A percentile compares a stretch with the other conserved stretches of the same genome.
These are phyloP conservation scores for Orbilia brochopaga DNA, from an alignment of 2,329 filamentous ascomycete species.

Conservation along the genomic window DNA sequence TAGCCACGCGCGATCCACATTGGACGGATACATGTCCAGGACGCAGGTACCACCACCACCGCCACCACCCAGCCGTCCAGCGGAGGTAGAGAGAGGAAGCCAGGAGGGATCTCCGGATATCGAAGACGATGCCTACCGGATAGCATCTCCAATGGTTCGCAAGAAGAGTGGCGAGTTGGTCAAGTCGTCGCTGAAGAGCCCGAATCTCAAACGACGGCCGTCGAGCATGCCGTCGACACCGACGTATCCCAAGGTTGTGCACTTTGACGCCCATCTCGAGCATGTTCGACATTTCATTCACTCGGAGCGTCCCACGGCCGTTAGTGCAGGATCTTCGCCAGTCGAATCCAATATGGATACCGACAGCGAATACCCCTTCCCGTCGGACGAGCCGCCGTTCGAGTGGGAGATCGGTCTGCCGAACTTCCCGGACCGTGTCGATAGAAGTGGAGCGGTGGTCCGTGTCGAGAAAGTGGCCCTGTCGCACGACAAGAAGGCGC, in stretches of 20 bases:
- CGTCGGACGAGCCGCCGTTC: slow-evolving; percentile 65
- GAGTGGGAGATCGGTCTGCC: slow-evolving; percentile 87
- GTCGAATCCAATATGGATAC: slow-evolving; percentile 80
- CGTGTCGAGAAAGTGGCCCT: slow-evolving; percentile 85
- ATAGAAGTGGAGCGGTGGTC: slow-evolving; percentile 59
- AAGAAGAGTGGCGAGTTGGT: slow-evolving; percentile 99
- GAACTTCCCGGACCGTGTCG: slow-evolving; percentile 73
- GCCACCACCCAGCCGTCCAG: no score
- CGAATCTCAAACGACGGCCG: slow-evolving; percentile 72
- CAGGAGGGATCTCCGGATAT: slow-evolving; percentile 58
- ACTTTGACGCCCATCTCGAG: slow-evolving; percentile 95
- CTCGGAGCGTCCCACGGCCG: slow-evolving; percentile 90
- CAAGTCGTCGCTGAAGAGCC: slow-evolving; percentile 82
- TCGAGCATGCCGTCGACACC: slow-evolving; percentile 98
- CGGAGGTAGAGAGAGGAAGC: slow-evolving; percentile 18
- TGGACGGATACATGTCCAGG: slow-evolving; percentile 63
- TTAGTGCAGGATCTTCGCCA: slow-evolving; percentile 91
- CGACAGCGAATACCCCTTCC: slow-evolving; percentile 88
- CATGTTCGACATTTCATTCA: slow-evolving; percentile 95
- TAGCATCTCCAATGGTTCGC: slow-evolving; percentile 88
- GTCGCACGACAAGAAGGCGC: slow-evolving; percentile 81
- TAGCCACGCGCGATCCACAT: slow-evolving; percentile 62
- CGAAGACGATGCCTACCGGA: slow-evolving; percentile 65
- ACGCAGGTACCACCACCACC: slow-evolving; percentile 58
- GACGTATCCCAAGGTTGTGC: slow-evolving; percentile 94